These are phyloP conservation scores for Chrysoporthe puriensis DNA, from an alignment of 2,329 filamentous ascomycete species.

Conservation along the genomic window DNA sequence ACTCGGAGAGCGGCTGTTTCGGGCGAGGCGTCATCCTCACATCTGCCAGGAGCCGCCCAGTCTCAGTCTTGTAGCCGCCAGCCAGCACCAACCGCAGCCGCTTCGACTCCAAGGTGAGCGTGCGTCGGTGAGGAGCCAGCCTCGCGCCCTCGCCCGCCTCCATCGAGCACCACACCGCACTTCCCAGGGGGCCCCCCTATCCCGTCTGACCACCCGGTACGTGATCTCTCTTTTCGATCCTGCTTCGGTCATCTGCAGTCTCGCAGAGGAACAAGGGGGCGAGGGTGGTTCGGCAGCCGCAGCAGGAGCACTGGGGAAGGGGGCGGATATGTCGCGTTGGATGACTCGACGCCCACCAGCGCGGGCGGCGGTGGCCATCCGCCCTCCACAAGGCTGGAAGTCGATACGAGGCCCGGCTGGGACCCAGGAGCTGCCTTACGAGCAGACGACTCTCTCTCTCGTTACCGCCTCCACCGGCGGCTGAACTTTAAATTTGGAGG, in stretches of 20 bases:
- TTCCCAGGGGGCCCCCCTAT: too few species aligned
- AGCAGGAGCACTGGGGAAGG: neutral
- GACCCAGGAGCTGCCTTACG: neutral
- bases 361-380: too few species aligned
- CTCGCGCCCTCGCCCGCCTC: neutral
- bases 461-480: constrained; percentile 9
- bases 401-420: too few species aligned
- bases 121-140: too few species aligned
- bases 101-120: too few species aligned
- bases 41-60: constrained; percentile 1
- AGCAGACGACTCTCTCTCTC: neutral
- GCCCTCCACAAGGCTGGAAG: neutral
- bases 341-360: neutral
- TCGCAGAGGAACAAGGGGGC: too few species aligned
- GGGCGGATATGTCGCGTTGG: neutral
- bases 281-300: neutral
- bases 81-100: too few species aligned
- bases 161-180: too few species aligned
- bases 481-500: constrained; percentile 10
- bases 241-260: too few species aligned
- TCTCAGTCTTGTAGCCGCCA: too few species aligned
- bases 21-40: neutral
- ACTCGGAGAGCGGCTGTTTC: neutral
- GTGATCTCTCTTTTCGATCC: too few species aligned
- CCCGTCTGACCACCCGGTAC: too few species aligned